Base-by-base conservation (phyloP, 805 yeast genomes). In the Blastobotrys chiropterorum region DNA sequence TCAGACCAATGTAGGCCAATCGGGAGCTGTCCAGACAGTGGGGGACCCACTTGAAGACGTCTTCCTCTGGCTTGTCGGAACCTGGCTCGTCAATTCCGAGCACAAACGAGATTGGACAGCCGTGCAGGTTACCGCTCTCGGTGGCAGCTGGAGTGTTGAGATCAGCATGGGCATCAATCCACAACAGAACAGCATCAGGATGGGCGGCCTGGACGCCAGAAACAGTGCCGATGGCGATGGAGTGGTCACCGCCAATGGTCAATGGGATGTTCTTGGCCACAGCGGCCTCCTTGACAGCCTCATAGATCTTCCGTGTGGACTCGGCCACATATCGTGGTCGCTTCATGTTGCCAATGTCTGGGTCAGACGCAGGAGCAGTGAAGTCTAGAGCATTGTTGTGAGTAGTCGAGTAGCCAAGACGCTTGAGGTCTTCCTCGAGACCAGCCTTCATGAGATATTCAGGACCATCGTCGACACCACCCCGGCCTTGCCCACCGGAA, bases 151-250 rank as follows among this genome's bases (percentile, higher is more conserved):
- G 87, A 1, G 97, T 85, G 74, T 94, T 94, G 66, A 94, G 85
- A 68, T 92, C 99, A 16, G 98, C 97, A 68, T 92, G 99, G 0
- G 99, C 99, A 70, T 92, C 99, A 61, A 92, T 85, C 99, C 99
- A 92, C 56, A 92, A 67, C 40, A 92, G 75, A 62, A 96, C 90
- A 22, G 96, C 89, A 60, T 90, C 89, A 16, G 97, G 96, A 66
- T 85, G 75, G 57, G 80, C 78, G 15, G 79, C 80, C 56, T 89
- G 75, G 31, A 90, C 86, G 2, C 95, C 98, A 30, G 88, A 76
- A 38, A 92, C 85, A 7, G 97, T 90, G 47, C 95, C 96, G 62
- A 92, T 89, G 48, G 96, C 98, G 58, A 92, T 85, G 6, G 97
- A 89, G 68, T 92, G 99, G 70, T 92, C 99, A 50, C 99, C 99